Conservation (phyloP, 441 rosid genomes). For the Eutrema salsugineum region DNA sequence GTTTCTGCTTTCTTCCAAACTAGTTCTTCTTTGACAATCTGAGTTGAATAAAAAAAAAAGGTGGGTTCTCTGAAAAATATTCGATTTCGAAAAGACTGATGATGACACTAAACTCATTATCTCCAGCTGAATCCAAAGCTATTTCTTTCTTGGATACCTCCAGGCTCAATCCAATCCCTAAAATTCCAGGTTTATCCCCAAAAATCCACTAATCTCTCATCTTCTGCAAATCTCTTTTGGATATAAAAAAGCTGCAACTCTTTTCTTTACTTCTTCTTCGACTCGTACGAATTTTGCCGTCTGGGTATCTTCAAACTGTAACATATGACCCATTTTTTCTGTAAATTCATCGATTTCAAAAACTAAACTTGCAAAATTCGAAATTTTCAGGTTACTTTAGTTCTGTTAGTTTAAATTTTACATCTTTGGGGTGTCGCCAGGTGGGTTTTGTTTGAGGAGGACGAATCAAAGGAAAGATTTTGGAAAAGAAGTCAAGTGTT, state of each 20-base stretch:
- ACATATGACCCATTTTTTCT: background rate
- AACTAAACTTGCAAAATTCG: background rate
- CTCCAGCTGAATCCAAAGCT: conserved; percentile 56
- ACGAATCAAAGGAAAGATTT: conserved; percentile 36
- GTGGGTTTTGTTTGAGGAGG: conserved; percentile 51
- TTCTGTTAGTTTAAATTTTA: background rate
- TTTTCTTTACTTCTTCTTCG: background rate
- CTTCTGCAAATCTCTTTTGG: background rate
- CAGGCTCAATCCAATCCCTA: conserved; percentile 39
- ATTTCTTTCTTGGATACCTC: conserved; percentile 58
- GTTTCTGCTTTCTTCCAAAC: conserved; percentile 9
- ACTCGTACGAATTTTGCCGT: background rate
- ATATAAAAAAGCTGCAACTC: background rate
- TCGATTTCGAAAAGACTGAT: conserved; percentile 17
- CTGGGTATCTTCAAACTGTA: conserved; percentile 4
- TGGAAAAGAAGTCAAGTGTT: conserved; percentile 62
- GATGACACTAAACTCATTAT: conserved; percentile 66
- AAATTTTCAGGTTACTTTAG: background rate
- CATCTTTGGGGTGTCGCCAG: conserved; percentile 33
- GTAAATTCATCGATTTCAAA: background rate
- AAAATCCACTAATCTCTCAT: background rate
- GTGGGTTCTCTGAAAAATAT: conserved; percentile 7
- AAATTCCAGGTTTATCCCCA: conserved; percentile 46
- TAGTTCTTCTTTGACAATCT: conserved; percentile 1
- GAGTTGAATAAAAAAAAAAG: background rate